Base-by-base conservation (phyloP, 306 rosid species). In the Begonia fuchsioides region DNA sequence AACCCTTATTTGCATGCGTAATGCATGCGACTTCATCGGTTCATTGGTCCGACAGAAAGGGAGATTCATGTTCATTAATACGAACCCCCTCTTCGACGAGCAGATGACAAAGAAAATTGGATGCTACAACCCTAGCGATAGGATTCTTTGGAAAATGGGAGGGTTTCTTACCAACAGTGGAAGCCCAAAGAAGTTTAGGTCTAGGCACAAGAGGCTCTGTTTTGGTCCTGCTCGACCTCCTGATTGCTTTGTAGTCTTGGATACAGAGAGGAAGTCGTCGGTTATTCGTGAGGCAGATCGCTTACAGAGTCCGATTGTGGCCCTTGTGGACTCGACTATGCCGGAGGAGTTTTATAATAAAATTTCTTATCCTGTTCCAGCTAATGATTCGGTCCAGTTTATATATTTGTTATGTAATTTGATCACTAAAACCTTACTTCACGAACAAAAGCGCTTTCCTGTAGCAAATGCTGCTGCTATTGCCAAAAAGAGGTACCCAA, bases 61-160 rank as follows among this genome's bases (percentile, higher is more conserved):
- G 1, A 79, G 92, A 6, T 79, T 87, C 82, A 79, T 82, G 96
- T 79, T 87, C 75, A 69, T 82, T 66, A 77, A 82, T 69, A 82
- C 96, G 55, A 82, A 82, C 60, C 79, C 79, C 43, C 82, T 76
- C 43, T 78, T 68, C 46, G 94, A 82, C 52, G 67, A 82, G 26
- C 80, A 74, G 12, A 87, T 79, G 94, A 70, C 75, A 1, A 1
- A 70, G 55, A 73, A 65, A 55, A 71, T 87, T 6, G 92, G 81
- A 4, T 71, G 63, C 38, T 82, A 70, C 48, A 45, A 64, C 35
- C 78, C 78, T 8, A 68, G 74, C 15, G 59, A 72, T 67, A 59
- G 17, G 38, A 13, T 67, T 17, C 77, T 79, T 44, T 87, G 92
- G 94, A 87, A 80, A 59, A 61, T 78, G 52, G 79, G 92, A 2